Conservation (phyloP, 2,329 filamentous ascomycete genomes). For the Capronia epimyces region DNA sequence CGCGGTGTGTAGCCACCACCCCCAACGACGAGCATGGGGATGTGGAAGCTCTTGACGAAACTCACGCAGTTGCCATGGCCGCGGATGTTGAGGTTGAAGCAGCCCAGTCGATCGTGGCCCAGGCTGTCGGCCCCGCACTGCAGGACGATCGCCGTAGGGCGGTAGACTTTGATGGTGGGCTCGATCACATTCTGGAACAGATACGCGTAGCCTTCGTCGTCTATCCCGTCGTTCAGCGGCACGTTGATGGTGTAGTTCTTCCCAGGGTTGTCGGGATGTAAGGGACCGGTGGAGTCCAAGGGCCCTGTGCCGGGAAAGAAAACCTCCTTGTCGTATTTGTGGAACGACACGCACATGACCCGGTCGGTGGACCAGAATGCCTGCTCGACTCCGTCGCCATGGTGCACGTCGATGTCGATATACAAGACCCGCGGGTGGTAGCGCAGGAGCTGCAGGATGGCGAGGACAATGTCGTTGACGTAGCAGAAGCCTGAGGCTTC, state of each 20-base stretch:
- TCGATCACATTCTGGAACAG: slow-evolving; percentile 80
- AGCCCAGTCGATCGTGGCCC: slow-evolving; percentile 84
- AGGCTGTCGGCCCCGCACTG: slow-evolving; percentile 95
- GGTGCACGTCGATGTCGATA: slow-evolving; percentile 90
- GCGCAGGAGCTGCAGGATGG: slow-evolving; percentile 79
- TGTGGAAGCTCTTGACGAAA: slow-evolving; percentile 72
- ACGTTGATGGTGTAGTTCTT: slow-evolving; percentile 88
- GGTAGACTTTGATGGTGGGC: slow-evolving; percentile 72
- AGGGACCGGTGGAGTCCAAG: slow-evolving; percentile 76
- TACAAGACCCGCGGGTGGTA: slow-evolving; percentile 82
- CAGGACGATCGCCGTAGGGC: slow-evolving; percentile 83
- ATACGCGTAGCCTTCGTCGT: slow-evolving; percentile 78
- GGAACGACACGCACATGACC: slow-evolving; percentile 89
- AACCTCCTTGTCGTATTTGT: slow-evolving; percentile 80
- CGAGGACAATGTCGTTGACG: slow-evolving; percentile 96
- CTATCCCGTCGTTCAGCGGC: slow-evolving; percentile 83
- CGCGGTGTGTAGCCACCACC: slow-evolving; percentile 94
- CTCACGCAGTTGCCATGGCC: slow-evolving; percentile 88
- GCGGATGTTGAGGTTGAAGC: slow-evolving; percentile 94
- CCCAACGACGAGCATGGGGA: slow-evolving; percentile 85
- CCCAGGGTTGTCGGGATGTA: slow-evolving; percentile 75
- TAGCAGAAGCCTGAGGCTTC: slow-evolving; percentile 97
- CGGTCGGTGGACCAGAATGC: slow-evolving; percentile 85
- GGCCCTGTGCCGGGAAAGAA: slow-evolving; percentile 93
- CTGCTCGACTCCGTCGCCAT: slow-evolving; percentile 85